Evolutionary conservation across 345 rosid species (phyloP), one percentile per base, ranked within the genome.

Genomic region (Iberis pinnata): DNA sequence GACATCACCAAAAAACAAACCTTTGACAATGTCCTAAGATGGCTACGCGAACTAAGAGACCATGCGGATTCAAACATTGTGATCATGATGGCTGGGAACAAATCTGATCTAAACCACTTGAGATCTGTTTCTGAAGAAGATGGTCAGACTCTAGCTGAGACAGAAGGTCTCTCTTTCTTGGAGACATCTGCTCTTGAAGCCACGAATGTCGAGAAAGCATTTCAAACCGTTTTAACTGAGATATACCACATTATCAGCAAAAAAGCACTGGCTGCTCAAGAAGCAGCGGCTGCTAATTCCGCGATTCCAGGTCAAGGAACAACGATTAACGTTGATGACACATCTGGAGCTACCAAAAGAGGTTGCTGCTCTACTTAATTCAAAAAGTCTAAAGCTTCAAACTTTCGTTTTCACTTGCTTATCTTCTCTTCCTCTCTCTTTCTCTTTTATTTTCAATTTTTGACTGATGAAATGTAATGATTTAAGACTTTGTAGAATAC

Each of bases 1-100:
- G 90, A 83, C 73, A 76, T 83, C 29, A 83, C 90, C 64, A 80
- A 80, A 72, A 83, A 80, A 75, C 81, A 78, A 59, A 80, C 84
- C 24, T 80, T 83, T 48, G 86, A 78, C 32, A 81, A 78, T 68
- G 81, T 60, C 55, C 54, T 65, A n/a, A 75, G 81, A 61, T 83
- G 92, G 88, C 78, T 78, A 29, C 82, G 81, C 3, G 85, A 83
- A 26, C 68, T 80, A 43, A 75, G 83, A 65, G 85, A 78, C 67
- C 83, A 77, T 56, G 82, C 88, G 2, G 92, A 79, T 72, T 73
- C 92, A 18, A 77, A 83, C 78, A 83, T 83, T 32, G 89, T 76
- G 45, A 78, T 83, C 57, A 83, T 83, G 84, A 78, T 83, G 90
- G 77, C 72, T 6, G 90, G 89, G 8, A 80, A 80, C 42, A 83